phyloP scores from a whole-genome alignment of 805 yeast genomes.

The Debaryomyces prosopidis region DNA sequence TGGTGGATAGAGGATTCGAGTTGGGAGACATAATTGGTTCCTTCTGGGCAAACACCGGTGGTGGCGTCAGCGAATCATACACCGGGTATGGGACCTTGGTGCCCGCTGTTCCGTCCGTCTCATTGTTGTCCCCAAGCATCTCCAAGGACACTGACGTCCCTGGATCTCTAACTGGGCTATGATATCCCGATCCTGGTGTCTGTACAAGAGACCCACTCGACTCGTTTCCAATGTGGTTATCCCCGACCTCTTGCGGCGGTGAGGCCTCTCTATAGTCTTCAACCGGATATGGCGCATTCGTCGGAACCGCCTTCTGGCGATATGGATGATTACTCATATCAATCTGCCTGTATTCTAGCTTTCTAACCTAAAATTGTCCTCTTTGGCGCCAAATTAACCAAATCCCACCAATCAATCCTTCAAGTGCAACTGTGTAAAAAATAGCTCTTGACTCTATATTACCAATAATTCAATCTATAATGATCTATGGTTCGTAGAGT shows the following conservation, averaged over 20 bases:
- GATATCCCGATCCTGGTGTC: neutral
- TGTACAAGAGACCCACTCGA: neutral
- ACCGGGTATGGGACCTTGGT: constrained; percentile 15
- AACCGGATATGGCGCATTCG: constrained; percentile 17
- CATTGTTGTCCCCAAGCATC: neutral
- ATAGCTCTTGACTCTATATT: no score
- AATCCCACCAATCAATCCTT: no score
- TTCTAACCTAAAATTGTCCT: no score
- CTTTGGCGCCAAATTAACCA: no score
- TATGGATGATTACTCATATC: constrained; percentile 26
- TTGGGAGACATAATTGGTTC: constrained; percentile 22
- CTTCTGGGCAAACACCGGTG: constrained; percentile 24
- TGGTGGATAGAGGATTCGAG: constrained; percentile 30
- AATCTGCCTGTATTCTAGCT: no score
- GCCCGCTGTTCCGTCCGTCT: neutral
- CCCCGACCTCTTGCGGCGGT: neutral
- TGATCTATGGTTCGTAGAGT: no score
- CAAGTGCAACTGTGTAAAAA: no score
- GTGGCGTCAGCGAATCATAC: constrained; percentile 24
- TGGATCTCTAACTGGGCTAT: neutral
- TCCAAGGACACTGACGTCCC: neutral
- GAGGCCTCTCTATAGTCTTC: constrained; percentile 6
- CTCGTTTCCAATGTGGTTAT: neutral
- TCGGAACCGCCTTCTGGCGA: constrained; percentile 21
- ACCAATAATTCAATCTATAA: no score